Percentiles rank a stretch among this genome's conserved stretches.
Conservation (phyloP, 176 grass and related monocot genomes). For the Stipa capillata region DNA sequence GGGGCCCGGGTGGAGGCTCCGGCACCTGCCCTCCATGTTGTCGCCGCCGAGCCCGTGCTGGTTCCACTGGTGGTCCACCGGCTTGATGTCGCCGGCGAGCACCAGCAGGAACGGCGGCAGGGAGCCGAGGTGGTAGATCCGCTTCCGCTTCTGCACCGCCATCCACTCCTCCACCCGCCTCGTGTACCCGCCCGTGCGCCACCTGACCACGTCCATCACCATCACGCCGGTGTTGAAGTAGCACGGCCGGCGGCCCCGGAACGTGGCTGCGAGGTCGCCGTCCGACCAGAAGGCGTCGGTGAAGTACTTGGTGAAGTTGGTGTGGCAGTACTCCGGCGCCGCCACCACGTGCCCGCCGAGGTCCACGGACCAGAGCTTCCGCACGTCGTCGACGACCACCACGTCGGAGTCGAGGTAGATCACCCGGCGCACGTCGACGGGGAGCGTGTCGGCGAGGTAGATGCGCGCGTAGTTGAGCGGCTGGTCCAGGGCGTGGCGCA, state of each 20-base stretch:
- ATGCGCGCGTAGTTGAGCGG: conserved; percentile 93
- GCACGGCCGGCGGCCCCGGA: conserved; percentile 37
- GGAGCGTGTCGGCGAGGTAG: conserved; percentile 85
- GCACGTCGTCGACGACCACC: conserved; percentile 69
- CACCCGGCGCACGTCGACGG: conserved; percentile 32
- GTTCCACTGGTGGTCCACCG: conserved; percentile 78
- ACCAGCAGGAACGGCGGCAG: conserved; percentile 71
- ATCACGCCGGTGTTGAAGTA: conserved; percentile 91
- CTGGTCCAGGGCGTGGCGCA: conserved; percentile 85
- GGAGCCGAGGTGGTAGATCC: conserved; percentile 80
- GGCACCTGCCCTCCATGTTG: conserved; percentile 56
- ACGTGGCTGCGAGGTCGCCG: conserved; percentile 14
- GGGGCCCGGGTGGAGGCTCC: conserved; percentile 64
- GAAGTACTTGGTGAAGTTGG: conserved; percentile 97
- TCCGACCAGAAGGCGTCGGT: conserved; percentile 80
- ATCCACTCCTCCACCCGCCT: conserved; percentile 73
- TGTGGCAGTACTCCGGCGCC: conserved; percentile 86
- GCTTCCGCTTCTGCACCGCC: conserved; percentile 59
- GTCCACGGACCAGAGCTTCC: conserved; percentile 55
- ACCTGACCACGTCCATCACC: conserved; percentile 68
- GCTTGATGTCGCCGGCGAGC: conserved; percentile 62
- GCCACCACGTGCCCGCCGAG: conserved; percentile 50
- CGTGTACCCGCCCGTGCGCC: conserved; percentile 36
- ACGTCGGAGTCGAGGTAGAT: conserved; percentile 96
- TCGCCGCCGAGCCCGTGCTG: conserved; percentile 85